Evolutionary conservation across 345 rosid species (phyloP), one percentile per base, ranked within the genome.

Genomic region (Citrus mangshanensis): DNA sequence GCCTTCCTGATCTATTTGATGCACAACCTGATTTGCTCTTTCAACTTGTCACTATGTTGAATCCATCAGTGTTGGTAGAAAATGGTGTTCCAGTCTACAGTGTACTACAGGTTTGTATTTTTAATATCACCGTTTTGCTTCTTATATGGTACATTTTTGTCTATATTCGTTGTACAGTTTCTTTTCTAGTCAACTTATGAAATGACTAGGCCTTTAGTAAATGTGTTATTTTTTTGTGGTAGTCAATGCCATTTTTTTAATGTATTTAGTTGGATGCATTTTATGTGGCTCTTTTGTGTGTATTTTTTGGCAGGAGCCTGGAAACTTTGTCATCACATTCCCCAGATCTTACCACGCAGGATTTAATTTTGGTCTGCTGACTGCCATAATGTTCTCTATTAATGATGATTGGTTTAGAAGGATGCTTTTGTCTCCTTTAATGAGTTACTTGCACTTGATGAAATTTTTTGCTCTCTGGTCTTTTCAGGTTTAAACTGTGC

Each of bases 11-110:
- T 87, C 95, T 95, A 30, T 95, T 95, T 87, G 99, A 93, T 86
- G 93, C 99, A 37, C 99, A 95, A 80, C 98, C 99, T 68, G 98
- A 95, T 89, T 85, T 95, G 61, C 98, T 95, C 60, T 95, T 95
- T 84, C 99, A 95, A 84, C 94, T 95, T n/a, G 97, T 95, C 59
- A 95, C 99, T 68, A 92, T 93, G 97, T 82, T 95, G 87, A 91
- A 93, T 79, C 99, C 99, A 38, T 90, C 98, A 19, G 92, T 93
- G 61, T 80, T 95, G 88, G 93, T 86, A 85, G 92, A 91, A 83
- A 93, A 89, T 72, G 88, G 88, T 69, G 98, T 95, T 84, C 93
- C 97, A 21, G 99, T 93, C 70, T 95, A 95, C 81, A 92, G 88
- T 75, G 88, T 93, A 76, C 75, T 92, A 81, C 99, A 95, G 97